phyloP scores from a whole-genome alignment of 208 protist genomes.

The Crithidia sp. region DNA sequence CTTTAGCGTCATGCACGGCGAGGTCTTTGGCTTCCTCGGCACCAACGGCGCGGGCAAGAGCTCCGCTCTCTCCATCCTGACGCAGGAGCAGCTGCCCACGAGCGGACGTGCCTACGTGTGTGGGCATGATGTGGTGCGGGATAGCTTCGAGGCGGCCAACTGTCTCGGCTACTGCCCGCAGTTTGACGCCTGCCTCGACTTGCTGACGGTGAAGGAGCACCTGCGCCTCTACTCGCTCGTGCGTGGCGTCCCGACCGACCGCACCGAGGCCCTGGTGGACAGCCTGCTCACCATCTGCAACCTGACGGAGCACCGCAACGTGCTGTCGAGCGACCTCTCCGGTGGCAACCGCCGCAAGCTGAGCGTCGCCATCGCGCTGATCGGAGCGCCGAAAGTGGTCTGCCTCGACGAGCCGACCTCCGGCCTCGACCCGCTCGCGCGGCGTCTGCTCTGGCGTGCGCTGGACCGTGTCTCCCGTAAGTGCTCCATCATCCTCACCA shows the following conservation, averaged over 20 bases:
- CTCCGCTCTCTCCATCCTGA: slow-evolving; percentile 81
- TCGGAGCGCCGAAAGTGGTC: slow-evolving; percentile 66
- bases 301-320: slow-evolving; percentile 43
- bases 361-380: slow-evolving; percentile 73
- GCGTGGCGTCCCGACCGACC: slow-evolving; percentile 49
- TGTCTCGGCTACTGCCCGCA: slow-evolving; percentile 96
- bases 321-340: slow-evolving; percentile 35
- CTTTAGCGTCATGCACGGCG: slow-evolving; percentile 68
- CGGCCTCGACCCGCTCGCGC: slow-evolving; percentile 71
- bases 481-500: slow-evolving; percentile 86
- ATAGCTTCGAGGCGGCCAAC: slow-evolving; percentile 44
- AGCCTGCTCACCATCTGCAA: slow-evolving; percentile 40
- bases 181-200: slow-evolving; percentile 92
- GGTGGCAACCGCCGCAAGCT: slow-evolving; percentile 86
- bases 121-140: slow-evolving; percentile 51
- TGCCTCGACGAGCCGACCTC: slow-evolving; percentile 83
- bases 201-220: slow-evolving; percentile 94
- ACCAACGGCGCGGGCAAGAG: slow-evolving; percentile 91
- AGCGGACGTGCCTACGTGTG: slow-evolving; percentile 60
- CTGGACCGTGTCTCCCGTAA: slow-evolving; percentile 52
- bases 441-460: slow-evolving; percentile 69
- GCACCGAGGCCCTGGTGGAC: slow-evolving; percentile 30
- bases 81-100: slow-evolving; percentile 72
- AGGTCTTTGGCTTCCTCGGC: slow-evolving; percentile 87
- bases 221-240: slow-evolving; percentile 88